Evolutionary conservation across 163 green algal species (phyloP).

Genomic region (Scenedesmus sp.): DNA sequence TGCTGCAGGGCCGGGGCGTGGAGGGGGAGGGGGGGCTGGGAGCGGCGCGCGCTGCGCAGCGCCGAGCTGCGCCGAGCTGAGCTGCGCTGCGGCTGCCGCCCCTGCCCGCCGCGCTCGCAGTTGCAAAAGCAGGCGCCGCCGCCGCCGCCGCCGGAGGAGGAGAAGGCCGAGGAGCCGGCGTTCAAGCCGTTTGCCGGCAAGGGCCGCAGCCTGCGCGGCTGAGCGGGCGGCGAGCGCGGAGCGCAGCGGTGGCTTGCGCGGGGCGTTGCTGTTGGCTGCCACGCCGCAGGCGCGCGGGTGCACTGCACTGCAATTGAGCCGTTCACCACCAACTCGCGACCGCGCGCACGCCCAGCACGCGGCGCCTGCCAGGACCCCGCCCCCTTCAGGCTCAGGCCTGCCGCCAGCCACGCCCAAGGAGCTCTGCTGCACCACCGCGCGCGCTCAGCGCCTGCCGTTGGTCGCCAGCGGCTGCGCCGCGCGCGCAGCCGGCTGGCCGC

Average conservation of each 20-base stretch:
- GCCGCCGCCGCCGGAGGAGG: slow-evolving; percentile 7
- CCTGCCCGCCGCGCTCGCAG: not conserved
- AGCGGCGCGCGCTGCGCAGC: not conserved
- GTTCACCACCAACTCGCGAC: too few relatives aligned
- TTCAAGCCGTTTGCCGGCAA: slow-evolving; percentile 69
- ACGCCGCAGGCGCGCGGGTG: too few relatives aligned
- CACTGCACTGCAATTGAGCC: too few relatives aligned
- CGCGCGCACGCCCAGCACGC: too few relatives aligned
- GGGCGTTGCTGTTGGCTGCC: not conserved
- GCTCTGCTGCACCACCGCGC: too few relatives aligned
- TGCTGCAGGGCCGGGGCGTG: not conserved
- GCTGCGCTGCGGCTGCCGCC: not conserved
- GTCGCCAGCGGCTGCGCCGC: too few relatives aligned
- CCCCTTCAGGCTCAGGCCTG: too few relatives aligned
- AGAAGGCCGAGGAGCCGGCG: slow-evolving; percentile 19
- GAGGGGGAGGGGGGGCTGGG: not conserved
- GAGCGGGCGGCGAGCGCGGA: not conserved
- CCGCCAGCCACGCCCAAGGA: too few relatives aligned
- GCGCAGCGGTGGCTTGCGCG: not conserved
- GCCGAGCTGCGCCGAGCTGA: not conserved
- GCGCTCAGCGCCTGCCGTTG: too few relatives aligned
- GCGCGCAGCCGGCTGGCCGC: too few relatives aligned
- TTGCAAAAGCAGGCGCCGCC: slow-evolving; percentile 29
- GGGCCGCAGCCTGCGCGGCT: slow-evolving; percentile 53
- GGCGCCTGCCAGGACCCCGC: too few relatives aligned